Evolutionary conservation across 176 grass and related monocot genomes (phyloP).

Genomic region (Puya raimondii): DNA sequence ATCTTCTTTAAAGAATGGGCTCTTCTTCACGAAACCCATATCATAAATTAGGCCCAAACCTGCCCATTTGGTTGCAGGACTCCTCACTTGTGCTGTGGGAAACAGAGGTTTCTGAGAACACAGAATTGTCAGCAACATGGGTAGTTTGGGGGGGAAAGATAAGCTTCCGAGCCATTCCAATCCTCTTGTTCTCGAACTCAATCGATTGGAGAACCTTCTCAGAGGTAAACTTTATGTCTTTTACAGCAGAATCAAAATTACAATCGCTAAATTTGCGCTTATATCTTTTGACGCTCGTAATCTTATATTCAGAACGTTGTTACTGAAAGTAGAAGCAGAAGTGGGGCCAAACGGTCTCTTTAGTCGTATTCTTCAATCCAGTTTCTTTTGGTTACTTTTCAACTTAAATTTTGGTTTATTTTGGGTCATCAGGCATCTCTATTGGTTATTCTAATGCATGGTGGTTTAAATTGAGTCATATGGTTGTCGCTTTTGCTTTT

Average conservation of each 20-base stretch:
- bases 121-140: constrained; percentile 31
- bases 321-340: too few relatives aligned
- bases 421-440: not conserved
- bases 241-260: too few relatives aligned
- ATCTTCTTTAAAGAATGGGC: constrained; percentile 22
- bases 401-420: too few relatives aligned
- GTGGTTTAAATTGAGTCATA: not conserved
- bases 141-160: constrained; percentile 62
- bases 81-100: not conserved
- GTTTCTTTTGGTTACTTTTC: too few relatives aligned
- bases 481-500: not conserved
- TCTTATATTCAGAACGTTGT: too few relatives aligned
- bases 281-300: too few relatives aligned
- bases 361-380: too few relatives aligned
- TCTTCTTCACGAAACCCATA: constrained; percentile 34
- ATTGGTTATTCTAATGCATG: not conserved
- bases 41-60: constrained; percentile 47
- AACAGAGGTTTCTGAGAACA: not conserved
- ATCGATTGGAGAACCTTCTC: constrained; percentile 63
- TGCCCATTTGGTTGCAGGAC: constrained; percentile 5
- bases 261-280: too few relatives aligned
- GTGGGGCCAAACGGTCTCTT: too few relatives aligned
- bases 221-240: constrained; percentile 34
- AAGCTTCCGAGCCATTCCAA: constrained; percentile 41
- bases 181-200: constrained; percentile 61